Percentiles rank a stretch among this genome's conserved stretches.
phyloP scores from a whole-genome alignment of 1,284 basidiomycete species.

The Schizophyllum commune region DNA sequence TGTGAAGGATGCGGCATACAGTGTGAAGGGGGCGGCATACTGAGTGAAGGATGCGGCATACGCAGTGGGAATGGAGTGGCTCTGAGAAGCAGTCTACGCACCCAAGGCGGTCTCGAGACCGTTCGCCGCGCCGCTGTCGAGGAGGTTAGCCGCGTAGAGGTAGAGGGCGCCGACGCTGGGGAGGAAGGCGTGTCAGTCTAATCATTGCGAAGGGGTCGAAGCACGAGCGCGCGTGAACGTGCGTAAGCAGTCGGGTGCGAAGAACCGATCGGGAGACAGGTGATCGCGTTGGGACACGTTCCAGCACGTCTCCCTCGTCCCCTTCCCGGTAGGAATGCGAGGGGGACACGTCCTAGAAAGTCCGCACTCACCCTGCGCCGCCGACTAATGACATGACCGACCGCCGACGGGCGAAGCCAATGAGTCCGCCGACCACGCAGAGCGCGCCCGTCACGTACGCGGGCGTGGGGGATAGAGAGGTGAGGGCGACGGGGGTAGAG shows the following conservation, averaged over 20 bases:
- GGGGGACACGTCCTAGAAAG: background rate
- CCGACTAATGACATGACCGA: constrained; percentile 78
- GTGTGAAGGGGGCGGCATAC: too few relatives aligned
- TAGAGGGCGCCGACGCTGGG: constrained; percentile 69
- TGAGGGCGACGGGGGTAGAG: too few relatives aligned
- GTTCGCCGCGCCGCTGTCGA: constrained; percentile 63
- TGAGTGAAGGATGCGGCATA: too few relatives aligned
- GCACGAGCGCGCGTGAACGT: background rate
- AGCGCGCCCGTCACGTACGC: constrained; percentile 73
- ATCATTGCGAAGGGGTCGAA: background rate
- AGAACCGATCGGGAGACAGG: background rate
- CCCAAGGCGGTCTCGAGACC: constrained; percentile 69
- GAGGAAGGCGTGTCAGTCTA: background rate
- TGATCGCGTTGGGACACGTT: background rate
- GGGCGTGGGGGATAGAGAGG: constrained; percentile 66
- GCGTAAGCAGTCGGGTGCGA: background rate
- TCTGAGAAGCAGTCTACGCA: background rate
- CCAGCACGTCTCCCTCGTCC: background rate
- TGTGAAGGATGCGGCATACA: too few relatives aligned
- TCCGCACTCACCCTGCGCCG: constrained; percentile 53
- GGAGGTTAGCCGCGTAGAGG: constrained; percentile 67
- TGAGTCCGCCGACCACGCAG: constrained; percentile 71
- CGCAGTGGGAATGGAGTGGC: background rate
- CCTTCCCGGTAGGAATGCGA: background rate
- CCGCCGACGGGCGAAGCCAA: constrained; percentile 60